Base-by-base conservation (phyloP, 495 filamentous ascomycete genomes). In the Jackrogersella multiformis region DNA sequence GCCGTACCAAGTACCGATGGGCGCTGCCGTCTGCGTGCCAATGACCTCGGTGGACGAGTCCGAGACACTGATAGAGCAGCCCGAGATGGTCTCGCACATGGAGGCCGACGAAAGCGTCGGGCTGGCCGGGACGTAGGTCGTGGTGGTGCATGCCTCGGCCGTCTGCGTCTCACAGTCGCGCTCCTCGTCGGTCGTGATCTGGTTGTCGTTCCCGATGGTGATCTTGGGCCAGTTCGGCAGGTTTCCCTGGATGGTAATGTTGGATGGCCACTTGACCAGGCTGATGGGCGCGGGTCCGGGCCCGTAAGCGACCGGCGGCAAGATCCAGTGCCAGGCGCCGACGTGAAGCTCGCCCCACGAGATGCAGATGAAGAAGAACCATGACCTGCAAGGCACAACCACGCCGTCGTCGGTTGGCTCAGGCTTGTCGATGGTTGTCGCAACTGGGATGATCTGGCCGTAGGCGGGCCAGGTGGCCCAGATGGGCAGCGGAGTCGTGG, bases 301-400 rank as follows among this genome's bases (percentile, higher is more conserved):
- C 2, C 7, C 7, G 12, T 36, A 36, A 10, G 12, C 12, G 2
- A 4, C 34, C 7, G 34, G 34, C 2, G 34, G 34, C 7, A 36
- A 36, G 42, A 13, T 10, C 42, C 42, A 46, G 6, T 24, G 10
- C 42, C 42, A 46, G 8, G 20, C 18, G 20, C 42, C 42, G 18
- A 46, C 18, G 9, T 46, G 42, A 24, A 24, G 9, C 5, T 46
- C 42, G 7, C 21, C 42, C 18, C 21, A 26, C 5, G 42, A 46
- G 21, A 46, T 26, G 21, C 42, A 46, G 42, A 46, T 24, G 20
- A 24, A 46, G 21, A 46, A 46, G 42, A 46, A 46, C 42, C 42
- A 46, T 3, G 21, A 5, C 6, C 13, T 46, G 21, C 42, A 46
- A 26, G 42, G 42, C 7, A 24, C 20, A 9, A 24, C 7, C 4